These are phyloP conservation scores for Iberis pinnata DNA, from an alignment of 345 rosid species.

Conservation along the genomic window DNA sequence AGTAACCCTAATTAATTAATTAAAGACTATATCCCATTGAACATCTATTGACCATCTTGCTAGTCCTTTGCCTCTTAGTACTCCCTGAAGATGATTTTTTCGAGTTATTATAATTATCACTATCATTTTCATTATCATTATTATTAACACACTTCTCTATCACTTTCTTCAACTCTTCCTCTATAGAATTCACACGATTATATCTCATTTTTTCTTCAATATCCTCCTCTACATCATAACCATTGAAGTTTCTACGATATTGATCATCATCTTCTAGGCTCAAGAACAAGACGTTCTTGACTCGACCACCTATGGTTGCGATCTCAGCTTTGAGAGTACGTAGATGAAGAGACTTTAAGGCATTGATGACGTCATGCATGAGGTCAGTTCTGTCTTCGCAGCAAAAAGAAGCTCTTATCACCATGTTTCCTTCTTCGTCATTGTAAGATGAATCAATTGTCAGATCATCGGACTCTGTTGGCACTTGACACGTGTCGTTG, in stretches of 20 bases:
- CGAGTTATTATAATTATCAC: slow-evolving; percentile 42
- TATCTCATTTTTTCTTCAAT: slow-evolving; percentile 22
- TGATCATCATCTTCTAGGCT: slow-evolving; percentile 39
- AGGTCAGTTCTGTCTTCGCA: slow-evolving; percentile 90
- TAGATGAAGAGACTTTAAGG: slow-evolving; percentile 65
- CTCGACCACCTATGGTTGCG: slow-evolving; percentile 88
- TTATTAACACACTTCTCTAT: slow-evolving; percentile 60
- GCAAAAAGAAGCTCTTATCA: slow-evolving; percentile 82
- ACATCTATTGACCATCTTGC: slow-evolving; percentile 30
- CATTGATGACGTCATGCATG: slow-evolving; percentile 73
- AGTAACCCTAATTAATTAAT: not conserved
- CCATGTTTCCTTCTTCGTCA: slow-evolving; percentile 78
- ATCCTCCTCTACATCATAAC: slow-evolving; percentile 7
- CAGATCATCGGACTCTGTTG: slow-evolving; percentile 82
- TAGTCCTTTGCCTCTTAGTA: slow-evolving; percentile 85
- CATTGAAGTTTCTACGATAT: slow-evolving; percentile 17
- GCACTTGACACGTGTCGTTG: slow-evolving; percentile 75
- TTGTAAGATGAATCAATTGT: slow-evolving; percentile 59
- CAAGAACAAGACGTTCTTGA: slow-evolving; percentile 77
- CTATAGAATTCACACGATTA: slow-evolving; percentile 56
- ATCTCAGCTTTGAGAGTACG: slow-evolving; percentile 89
- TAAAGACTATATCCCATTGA: too few species aligned
- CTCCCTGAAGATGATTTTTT: slow-evolving; percentile 73
- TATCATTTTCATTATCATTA: slow-evolving; percentile 24
- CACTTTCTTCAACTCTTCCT: slow-evolving; percentile 85